Evolutionary conservation across 2,329 filamentous ascomycete species (phyloP).

Genomic region (Raffaelea albimanens): DNA sequence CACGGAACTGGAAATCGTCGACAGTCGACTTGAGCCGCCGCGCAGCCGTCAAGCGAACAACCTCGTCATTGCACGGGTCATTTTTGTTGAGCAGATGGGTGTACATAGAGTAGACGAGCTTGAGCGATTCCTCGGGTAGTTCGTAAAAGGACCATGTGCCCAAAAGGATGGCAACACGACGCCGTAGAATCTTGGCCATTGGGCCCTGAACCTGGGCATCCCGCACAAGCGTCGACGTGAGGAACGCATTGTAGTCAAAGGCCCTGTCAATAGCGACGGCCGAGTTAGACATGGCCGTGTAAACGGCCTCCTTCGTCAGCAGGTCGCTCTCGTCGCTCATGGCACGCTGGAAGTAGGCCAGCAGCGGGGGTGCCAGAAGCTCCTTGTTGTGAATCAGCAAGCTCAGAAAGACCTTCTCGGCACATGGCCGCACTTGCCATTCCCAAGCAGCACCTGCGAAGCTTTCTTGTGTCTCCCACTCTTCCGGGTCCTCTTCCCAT

Average conservation of each 20-base stretch:
- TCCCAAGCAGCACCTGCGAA: slow-evolving; percentile 79
- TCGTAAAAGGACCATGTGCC: slow-evolving; percentile 84
- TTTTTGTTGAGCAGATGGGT: slow-evolving; percentile 70
- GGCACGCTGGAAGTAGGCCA: slow-evolving; percentile 74
- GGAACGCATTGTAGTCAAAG: slow-evolving; percentile 76
- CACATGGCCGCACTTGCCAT: slow-evolving; percentile 83
- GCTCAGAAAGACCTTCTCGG: slow-evolving; percentile 89
- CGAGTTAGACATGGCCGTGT: slow-evolving; percentile 82
- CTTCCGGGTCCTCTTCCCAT: slow-evolving; percentile 91
- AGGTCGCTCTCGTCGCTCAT: slow-evolving; percentile 59
- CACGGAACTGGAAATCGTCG: slow-evolving; percentile 75
- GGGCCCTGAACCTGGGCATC: slow-evolving; percentile 61
- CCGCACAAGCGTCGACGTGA: slow-evolving; percentile 63
- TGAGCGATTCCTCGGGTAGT: slow-evolving; percentile 56
- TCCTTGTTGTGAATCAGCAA: slow-evolving; percentile 83
- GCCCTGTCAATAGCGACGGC: slow-evolving; percentile 64
- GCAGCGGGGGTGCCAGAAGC: slow-evolving; percentile 66
- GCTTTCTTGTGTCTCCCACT: slow-evolving; percentile 89
- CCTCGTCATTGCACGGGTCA: slow-evolving; percentile 76
- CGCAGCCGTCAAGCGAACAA: slow-evolving; percentile 85
- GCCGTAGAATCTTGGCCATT: slow-evolving; percentile 70
- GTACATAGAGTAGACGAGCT: slow-evolving; percentile 80
- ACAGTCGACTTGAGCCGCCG: slow-evolving; percentile 72
- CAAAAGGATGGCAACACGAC: slow-evolving; percentile 79
- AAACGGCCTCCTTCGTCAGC: slow-evolving; percentile 85